Evolutionary conservation across 176 grass and related monocot species (phyloP).

Genomic region (Tillandsia leiboldiana): DNA sequence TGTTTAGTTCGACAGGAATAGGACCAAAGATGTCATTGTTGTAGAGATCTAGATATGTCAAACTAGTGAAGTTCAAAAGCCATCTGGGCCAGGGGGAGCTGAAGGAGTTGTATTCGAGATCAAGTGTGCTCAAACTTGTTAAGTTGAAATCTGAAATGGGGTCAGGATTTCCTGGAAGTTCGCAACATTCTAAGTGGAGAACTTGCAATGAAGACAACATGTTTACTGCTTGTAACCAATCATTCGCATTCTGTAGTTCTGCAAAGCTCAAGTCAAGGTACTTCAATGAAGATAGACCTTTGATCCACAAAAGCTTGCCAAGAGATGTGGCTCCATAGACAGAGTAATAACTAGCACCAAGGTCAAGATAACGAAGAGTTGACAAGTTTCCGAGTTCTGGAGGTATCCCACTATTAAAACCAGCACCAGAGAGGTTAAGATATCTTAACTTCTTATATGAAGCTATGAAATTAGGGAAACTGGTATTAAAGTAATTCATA

Average conservation of each 20-base stretch:
- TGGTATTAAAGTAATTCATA: too few species aligned
- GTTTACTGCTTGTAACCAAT: conserved; percentile 8
- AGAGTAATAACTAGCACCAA: too few species aligned
- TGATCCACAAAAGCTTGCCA: neutral
- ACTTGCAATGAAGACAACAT: conserved; percentile 6
- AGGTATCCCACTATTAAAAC: conserved; percentile 24
- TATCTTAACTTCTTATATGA: conserved; percentile 12
- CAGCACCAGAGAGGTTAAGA: conserved; percentile 14
- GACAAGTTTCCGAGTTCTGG: conserved; percentile 36
- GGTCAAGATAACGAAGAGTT: neutral
- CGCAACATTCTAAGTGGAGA: accelerated
- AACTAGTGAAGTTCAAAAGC: conserved; percentile 13
- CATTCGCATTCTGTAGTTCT: neutral
- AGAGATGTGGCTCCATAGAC: neutral
- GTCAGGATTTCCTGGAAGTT: neutral
- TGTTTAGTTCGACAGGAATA: neutral
- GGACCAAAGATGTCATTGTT: neutral
- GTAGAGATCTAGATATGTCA: neutral
- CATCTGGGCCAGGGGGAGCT: neutral
- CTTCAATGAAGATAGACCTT: conserved; percentile 1
- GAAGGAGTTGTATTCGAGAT: neutral
- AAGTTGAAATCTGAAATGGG: conserved; percentile 1
- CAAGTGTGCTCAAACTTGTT: neutral
- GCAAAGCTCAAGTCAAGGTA: neutral
- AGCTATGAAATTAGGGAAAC: neutral